These are phyloP conservation scores for Lyophyllum shimeji DNA, from an alignment of 768 basidiomycete genomes.

Conservation along the genomic window DNA sequence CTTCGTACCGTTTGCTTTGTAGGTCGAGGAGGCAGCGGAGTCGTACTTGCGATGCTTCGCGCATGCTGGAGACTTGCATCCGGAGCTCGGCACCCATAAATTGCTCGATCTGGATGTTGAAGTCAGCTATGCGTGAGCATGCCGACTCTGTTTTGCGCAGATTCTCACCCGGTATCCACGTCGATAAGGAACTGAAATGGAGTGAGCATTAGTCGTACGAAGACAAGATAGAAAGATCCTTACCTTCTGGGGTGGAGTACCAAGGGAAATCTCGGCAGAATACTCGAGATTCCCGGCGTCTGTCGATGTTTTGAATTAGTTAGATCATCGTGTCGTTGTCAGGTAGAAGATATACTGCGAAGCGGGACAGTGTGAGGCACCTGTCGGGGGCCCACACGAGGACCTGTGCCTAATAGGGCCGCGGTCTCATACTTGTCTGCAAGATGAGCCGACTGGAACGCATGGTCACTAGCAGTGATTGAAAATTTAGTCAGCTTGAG, in stretches of 20 bases:
- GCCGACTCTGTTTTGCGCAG: background rate
- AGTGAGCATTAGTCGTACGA: background rate
- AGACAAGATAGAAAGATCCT: constrained; percentile 25
- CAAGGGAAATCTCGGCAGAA: constrained; percentile 82
- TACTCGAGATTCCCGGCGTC: constrained; percentile 99
- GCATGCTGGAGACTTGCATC: constrained; percentile 90
- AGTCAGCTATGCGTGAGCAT: background rate
- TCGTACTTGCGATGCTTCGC: constrained; percentile 96
- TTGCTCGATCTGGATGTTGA: constrained; percentile 68
- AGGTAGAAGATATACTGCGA: constrained; percentile 58
- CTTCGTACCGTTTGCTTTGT: constrained; percentile 85
- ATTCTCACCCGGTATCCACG: constrained; percentile 78
- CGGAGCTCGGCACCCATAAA: constrained; percentile 88
- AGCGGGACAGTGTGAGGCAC: constrained; percentile 89
- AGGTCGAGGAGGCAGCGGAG: constrained; percentile 70
- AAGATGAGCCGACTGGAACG: constrained; percentile 79
- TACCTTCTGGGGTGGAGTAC: constrained; percentile 82
- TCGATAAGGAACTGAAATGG: constrained; percentile 81
- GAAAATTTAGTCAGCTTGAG: constrained; percentile 89
- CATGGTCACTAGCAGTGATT: constrained; percentile 55
- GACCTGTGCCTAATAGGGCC: constrained; percentile 52
- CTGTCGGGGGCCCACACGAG: constrained; percentile 49
- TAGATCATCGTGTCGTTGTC: background rate
- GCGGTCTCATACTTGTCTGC: constrained; percentile 80
- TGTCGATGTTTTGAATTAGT: constrained; percentile 27